phyloP scores from a whole-genome alignment of 371 early-diverging fungal species.

The Capillidium heterosporum region DNA sequence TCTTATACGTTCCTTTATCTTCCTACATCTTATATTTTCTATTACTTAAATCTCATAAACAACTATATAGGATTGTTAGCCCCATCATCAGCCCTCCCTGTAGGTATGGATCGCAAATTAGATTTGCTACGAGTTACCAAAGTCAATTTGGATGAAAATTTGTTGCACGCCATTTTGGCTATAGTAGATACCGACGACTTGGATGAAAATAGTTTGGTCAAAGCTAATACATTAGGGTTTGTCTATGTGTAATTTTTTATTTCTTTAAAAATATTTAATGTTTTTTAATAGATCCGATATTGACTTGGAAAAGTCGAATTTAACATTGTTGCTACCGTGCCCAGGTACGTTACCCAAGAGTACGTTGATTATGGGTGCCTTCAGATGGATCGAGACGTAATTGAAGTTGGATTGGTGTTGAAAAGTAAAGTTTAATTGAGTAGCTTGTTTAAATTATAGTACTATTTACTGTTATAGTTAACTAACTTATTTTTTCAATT shows the following conservation, averaged over 20 bases:
- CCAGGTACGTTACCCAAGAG: constrained; percentile 73
- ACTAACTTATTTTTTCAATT: too few relatives aligned
- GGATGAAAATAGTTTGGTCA: constrained; percentile 43
- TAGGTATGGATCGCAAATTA: constrained; percentile 64
- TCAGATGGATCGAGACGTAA: constrained; percentile 71
- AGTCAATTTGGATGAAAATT: constrained; percentile 63
- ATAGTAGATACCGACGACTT: constrained; percentile 41
- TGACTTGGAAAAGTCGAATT: constrained; percentile 50
- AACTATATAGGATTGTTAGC: constrained; percentile 35
- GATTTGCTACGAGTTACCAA: constrained; percentile 59
- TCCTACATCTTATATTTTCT: not conserved
- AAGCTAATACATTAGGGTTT: constrained; percentile 64
- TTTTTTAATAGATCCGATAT: constrained; percentile 47
- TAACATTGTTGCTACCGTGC: constrained; percentile 71
- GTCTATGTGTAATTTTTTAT: constrained; percentile 47
- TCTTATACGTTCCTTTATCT: too few relatives aligned
- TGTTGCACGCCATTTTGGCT: constrained; percentile 75
- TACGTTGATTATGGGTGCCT: constrained; percentile 58
- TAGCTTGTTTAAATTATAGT: too few relatives aligned
- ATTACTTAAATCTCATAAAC: too few relatives aligned
- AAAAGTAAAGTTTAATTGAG: too few relatives aligned
- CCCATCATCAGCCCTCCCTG: constrained; percentile 79
- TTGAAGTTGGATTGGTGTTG: too few relatives aligned
- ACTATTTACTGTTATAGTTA: too few relatives aligned
- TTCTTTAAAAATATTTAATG: not conserved